Conservation (phyloP, 78 protist genomes). For the Pelomyxa schiedti region DNA sequence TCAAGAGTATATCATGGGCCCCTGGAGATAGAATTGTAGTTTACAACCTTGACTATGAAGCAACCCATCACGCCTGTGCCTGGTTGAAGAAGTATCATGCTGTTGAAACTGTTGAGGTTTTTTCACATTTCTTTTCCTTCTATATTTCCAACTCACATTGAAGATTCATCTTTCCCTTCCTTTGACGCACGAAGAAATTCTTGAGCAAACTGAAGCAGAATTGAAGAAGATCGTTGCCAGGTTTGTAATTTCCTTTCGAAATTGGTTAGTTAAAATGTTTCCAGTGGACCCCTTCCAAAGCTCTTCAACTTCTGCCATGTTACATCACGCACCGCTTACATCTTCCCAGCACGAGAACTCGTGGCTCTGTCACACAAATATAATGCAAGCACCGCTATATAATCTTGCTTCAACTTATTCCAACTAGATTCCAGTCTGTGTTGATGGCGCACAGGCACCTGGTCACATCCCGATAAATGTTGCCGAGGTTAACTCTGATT, state of each 20-base stretch:
- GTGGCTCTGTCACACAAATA: neutral
- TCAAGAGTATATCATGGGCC: neutral
- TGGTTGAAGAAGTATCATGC: neutral
- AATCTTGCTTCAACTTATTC: too few relatives aligned
- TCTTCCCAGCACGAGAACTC: slow-evolving; percentile 3
- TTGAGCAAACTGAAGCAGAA: too few relatives aligned
- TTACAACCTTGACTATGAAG: neutral
- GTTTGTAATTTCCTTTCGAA: too few relatives aligned
- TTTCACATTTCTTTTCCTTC: too few relatives aligned
- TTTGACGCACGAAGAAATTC: too few relatives aligned
- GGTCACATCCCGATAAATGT: slow-evolving; percentile 10
- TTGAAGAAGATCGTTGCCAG: too few relatives aligned
- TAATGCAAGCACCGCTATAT: too few relatives aligned
- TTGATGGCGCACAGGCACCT: slow-evolving; percentile 24
- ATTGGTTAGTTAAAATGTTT: too few relatives aligned
- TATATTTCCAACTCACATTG: too few relatives aligned
- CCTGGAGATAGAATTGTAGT: neutral
- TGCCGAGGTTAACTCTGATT: slow-evolving; percentile 2
- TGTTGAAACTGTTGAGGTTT: neutral
- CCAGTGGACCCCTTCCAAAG: too few relatives aligned
- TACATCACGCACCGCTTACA: slow-evolving; percentile 7
- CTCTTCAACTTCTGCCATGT: slow-evolving; percentile 29
- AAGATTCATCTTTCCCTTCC: too few relatives aligned
- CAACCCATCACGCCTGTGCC: neutral
- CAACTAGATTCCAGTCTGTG: slow-evolving; percentile 1